A percentile compares a stretch with the other conserved stretches of the same genome.
phyloP scores from a whole-genome alignment of 2,329 filamentous ascomycete species.

The Xylaria polymorpha region DNA sequence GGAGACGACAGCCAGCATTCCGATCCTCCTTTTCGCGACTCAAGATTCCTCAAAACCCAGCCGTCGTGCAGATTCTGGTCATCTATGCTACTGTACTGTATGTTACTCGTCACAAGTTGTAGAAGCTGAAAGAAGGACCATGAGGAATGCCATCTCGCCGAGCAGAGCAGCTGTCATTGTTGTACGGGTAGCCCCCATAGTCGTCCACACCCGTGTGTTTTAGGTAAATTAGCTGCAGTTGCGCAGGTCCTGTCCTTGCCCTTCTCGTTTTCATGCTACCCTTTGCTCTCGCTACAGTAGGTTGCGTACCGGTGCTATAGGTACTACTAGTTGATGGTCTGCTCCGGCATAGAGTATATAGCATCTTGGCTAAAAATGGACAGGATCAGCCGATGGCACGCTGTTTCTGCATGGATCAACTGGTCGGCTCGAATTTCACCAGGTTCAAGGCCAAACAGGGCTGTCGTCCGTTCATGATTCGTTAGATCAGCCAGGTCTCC shows the following conservation, averaged over 20 bases:
- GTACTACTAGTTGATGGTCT: slow-evolving; percentile 13
- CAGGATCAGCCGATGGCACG: slow-evolving; percentile 2
- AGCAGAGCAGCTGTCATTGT: slow-evolving; percentile 9
- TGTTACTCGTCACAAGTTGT: neutral
- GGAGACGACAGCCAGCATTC: slow-evolving; percentile 1
- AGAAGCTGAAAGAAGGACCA: neutral
- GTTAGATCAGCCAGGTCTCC: slow-evolving; percentile 6
- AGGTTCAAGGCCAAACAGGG: slow-evolving; percentile 4
- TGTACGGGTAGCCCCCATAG: slow-evolving; percentile 7
- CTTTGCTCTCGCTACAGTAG: neutral
- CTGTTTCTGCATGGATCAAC: slow-evolving; percentile 4
- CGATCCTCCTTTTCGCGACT: slow-evolving; percentile 15
- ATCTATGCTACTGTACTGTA: neutral
- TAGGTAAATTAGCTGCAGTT: neutral
- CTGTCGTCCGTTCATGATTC: neutral
- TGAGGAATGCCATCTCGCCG: slow-evolving; percentile 1
- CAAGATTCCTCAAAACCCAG: neutral
- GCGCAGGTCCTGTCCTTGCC: slow-evolving; percentile 1
- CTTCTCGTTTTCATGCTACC: neutral
- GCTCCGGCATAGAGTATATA: neutral
- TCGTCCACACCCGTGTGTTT: neutral
- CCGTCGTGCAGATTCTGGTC: neutral
- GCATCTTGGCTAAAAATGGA: neutral
- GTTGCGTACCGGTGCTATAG: neutral
- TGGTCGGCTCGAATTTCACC: neutral